Evolutionary conservation across 75 land plant genomes (phyloP).

Genomic region (Picea glauca): DNA sequence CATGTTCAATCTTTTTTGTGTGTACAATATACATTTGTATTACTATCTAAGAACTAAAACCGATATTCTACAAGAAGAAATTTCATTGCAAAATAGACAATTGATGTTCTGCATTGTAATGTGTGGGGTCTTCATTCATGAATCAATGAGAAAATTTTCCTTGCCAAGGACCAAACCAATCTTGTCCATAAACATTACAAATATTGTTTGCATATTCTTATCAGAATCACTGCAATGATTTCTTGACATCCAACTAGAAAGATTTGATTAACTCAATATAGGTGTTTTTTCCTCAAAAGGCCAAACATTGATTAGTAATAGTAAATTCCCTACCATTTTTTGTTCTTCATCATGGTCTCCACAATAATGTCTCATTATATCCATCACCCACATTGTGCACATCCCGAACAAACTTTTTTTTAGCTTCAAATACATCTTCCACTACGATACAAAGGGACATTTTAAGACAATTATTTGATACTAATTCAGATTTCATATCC

Average conservation of each 20-base stretch:
- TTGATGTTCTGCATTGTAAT: not conserved
- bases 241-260: not conserved
- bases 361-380: conserved; percentile 35
- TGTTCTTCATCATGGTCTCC: conserved; percentile 24
- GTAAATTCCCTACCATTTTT: not conserved
- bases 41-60: conserved; percentile 22
- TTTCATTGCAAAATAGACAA: not conserved
- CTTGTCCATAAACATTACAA: conserved; percentile 54
- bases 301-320: no score
- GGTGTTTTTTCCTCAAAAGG: no score
- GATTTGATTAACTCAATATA: not conserved
- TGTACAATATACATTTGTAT: conserved; percentile 90
- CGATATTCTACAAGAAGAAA: conserved; percentile 41
- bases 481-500: no score
- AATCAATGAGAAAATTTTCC: conserved; percentile 38
- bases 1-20: conserved; percentile 79
- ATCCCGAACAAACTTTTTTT: conserved; percentile 15
- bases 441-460: no score
- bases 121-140: not conserved
- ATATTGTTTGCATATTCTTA: conserved; percentile 30
- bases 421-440: conserved; percentile 11
- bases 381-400: conserved; percentile 49
- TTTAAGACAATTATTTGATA: no score
- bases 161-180: conserved; percentile 56
- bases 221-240: conserved; percentile 18